Evolutionary conservation across 2,329 filamentous ascomycete species (phyloP), one percentile per base, ranked within the genome.

Genomic region (Thelonectria blattea): DNA sequence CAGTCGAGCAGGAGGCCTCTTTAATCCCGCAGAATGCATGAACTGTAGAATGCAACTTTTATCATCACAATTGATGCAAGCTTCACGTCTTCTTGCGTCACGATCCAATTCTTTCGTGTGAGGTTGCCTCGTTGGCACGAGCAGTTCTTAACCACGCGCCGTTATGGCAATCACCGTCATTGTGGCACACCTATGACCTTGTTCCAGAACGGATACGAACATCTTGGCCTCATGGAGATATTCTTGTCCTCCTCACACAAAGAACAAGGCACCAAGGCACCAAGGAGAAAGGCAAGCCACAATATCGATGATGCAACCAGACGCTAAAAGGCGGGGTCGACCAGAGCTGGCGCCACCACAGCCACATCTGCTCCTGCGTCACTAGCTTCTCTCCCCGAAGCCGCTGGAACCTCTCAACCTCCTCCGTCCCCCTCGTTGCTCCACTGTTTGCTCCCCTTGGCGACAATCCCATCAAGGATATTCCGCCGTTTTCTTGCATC

Each of bases 311-410:
- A 65, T 63, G 63, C 50, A 62, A 58, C 50, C 22, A 18, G 32
- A n/a, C 42, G 32, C 18, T 12, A 27, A 48, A 32, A 15, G 32
- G 46, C 60, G 62, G 52, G 62, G 63, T 57, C 63, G 58, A 59
- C 41, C 41, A 43, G 58, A 70, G 66, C 64, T 71, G 11, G 58
- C 67, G 70, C 69, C 69, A 72, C 65, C 63, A 68, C 64, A 66
- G 67, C 45, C 45, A 47, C 45, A 47, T 8, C 6, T 37, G 17
- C 41, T 55, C 39, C 42, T 61, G 49, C 60, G 56, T 65, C 64
- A 65, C 62, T 56, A 53, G 42, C 42, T 52, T n/a, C 49, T 48
- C 49, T 51, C 42, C 53, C 3, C 34, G 34, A 15, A 37, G 12
- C 34, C 9, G 34, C 15, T 37, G 11, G 42, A 51, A 30, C 17